Evolutionary conservation across 2,329 filamentous ascomycete genomes (phyloP).

Genomic region (Gnomoniopsis smithogilvyi): DNA sequence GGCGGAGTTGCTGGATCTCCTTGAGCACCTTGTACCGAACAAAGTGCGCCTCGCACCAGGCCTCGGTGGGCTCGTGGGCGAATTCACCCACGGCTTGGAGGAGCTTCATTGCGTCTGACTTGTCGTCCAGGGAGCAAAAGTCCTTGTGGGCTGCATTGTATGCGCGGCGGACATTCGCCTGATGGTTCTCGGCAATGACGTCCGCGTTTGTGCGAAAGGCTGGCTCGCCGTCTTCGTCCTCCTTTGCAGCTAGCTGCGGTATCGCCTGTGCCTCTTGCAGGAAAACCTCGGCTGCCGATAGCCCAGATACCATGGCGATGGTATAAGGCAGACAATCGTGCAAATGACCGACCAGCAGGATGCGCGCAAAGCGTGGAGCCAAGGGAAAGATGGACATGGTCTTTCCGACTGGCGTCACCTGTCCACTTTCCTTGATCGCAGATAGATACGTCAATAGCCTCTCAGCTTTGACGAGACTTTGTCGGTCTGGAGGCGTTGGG

Average conservation of each 20-base stretch:
- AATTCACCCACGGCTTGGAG: conserved; percentile 87
- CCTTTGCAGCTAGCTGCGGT: conserved; percentile 48
- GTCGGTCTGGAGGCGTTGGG: conserved; percentile 79
- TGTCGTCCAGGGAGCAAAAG: conserved; percentile 77
- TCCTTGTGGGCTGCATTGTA: conserved; percentile 72
- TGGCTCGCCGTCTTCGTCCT: conserved; percentile 38
- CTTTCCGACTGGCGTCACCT: conserved; percentile 74
- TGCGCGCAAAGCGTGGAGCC: conserved; percentile 85
- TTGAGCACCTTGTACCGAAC: conserved; percentile 82
- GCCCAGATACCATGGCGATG: conserved; percentile 80
- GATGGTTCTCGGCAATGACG: conserved; percentile 66
- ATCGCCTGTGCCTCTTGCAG: conserved; percentile 77
- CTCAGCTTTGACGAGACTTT: conserved; percentile 78
- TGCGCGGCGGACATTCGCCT: conserved; percentile 58
- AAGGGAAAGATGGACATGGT: conserved; percentile 88
- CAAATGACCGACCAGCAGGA: conserved; percentile 82
- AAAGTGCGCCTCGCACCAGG: conserved; percentile 80
- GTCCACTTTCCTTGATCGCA: conserved; percentile 68
- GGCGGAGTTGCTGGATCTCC: conserved; percentile 79
- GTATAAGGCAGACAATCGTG: conserved; percentile 82
- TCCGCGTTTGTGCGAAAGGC: conserved; percentile 63
- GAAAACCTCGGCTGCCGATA: conserved; percentile 87
- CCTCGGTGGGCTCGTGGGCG: conserved; percentile 66
- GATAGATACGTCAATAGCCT: conserved; percentile 82
- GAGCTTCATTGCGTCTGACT: conserved; percentile 84